Percentiles rank a stretch among this genome's conserved stretches.
These are phyloP conservation scores for Pseudovirgaria hyperparasitica DNA, from an alignment of 2,329 filamentous ascomycete species.

Conservation along the genomic window DNA sequence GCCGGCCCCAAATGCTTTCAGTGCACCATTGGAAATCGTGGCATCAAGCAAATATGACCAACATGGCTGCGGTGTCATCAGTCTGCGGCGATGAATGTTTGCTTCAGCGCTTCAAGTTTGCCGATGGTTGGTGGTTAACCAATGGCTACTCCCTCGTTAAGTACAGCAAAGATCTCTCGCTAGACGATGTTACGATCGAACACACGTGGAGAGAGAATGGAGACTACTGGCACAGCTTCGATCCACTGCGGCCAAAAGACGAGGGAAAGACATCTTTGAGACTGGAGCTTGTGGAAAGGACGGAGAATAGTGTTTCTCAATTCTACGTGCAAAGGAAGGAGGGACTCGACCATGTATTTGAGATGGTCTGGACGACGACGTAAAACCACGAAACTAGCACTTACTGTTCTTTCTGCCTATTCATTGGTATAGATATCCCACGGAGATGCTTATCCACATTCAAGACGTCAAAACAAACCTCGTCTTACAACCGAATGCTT, in stretches of 20 bases:
- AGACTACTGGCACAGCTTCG: slow-evolving; percentile 40
- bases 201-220: slow-evolving; percentile 40
- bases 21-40: slow-evolving; percentile 54
- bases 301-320: slow-evolving; percentile 36
- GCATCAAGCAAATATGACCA: slow-evolving; percentile 38
- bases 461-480: too few relatives aligned
- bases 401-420: too few relatives aligned
- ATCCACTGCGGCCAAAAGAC: slow-evolving; percentile 34
- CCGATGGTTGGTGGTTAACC: slow-evolving; percentile 36
- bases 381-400: too few relatives aligned
- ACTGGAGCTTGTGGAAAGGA: slow-evolving; percentile 32
- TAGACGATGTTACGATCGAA: slow-evolving; percentile 33
- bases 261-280: slow-evolving; percentile 40
- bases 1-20: slow-evolving; percentile 39
- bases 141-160: slow-evolving; percentile 47
- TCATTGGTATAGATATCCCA: too few relatives aligned
- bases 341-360: slow-evolving; percentile 26
- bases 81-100: slow-evolving; percentile 46
- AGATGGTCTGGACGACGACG: slow-evolving; percentile 20
- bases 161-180: slow-evolving; percentile 33
- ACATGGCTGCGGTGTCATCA: slow-evolving; percentile 35
- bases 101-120: slow-evolving; percentile 41
- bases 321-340: slow-evolving; percentile 39
- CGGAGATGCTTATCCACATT: too few relatives aligned
- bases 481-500: too few relatives aligned